Conservation (phyloP, 306 rosid species). For the Casuarina cunninghamiana region DNA sequence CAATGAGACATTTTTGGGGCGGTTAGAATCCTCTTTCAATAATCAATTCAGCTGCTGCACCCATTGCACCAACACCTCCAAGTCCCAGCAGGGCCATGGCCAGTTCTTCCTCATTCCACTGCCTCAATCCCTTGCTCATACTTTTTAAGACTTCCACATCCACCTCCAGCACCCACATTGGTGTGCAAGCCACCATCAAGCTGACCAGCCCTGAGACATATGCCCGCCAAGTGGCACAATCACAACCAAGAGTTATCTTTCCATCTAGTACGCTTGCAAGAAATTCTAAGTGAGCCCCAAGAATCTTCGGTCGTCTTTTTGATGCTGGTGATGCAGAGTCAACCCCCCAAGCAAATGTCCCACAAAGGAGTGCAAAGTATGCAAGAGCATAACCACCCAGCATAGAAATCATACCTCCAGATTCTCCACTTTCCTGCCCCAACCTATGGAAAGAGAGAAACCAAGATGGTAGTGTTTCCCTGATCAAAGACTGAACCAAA, state of each 20-base stretch:
- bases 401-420: constrained; percentile 62
- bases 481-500: constrained; percentile 66
- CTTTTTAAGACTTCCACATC: constrained; percentile 63
- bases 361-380: constrained; percentile 62
- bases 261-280: constrained; percentile 61
- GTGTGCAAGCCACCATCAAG: constrained; percentile 67
- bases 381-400: constrained; percentile 85
- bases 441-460: constrained; percentile 54
- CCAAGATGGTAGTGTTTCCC: constrained; percentile 83
- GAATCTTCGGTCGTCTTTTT: constrained; percentile 52
- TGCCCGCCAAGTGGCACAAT: constrained; percentile 64
- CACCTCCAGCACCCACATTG: constrained; percentile 61
- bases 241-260: constrained; percentile 57
- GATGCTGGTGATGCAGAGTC: constrained; percentile 48
- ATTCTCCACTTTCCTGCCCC: constrained; percentile 52
- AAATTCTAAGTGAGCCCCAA: constrained; percentile 68
- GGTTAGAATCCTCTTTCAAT: constrained; percentile 38
- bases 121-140: constrained; percentile 66
- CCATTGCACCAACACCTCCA: constrained; percentile 77
- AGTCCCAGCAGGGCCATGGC: constrained; percentile 74
- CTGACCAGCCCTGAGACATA: constrained; percentile 72
- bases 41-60: constrained; percentile 77
- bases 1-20: neutral
- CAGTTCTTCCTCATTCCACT: constrained; percentile 66
- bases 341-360: constrained; percentile 80